Evolutionary conservation across 2,329 filamentous ascomycete genomes (phyloP).

Genomic region (Coniochaeta sp.): DNA sequence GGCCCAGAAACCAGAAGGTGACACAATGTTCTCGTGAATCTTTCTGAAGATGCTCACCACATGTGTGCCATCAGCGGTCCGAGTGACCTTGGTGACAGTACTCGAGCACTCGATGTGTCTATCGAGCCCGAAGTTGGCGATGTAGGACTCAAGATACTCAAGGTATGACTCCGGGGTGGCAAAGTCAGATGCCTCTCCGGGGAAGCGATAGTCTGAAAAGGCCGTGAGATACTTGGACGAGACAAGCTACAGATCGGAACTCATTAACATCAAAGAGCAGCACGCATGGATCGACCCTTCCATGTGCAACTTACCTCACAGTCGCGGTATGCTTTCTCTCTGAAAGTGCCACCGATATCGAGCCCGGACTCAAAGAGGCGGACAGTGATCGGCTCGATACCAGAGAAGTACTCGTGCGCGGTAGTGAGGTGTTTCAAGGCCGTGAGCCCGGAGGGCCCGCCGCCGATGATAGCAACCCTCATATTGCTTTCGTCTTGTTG

Average conservation of each 20-base stretch:
- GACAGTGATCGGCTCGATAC: slow-evolving; percentile 28
- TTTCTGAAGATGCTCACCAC: slow-evolving; percentile 12
- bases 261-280: background rate
- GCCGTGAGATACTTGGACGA: slow-evolving; percentile 41
- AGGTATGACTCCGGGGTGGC: slow-evolving; percentile 30
- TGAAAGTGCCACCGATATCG: slow-evolving; percentile 38
- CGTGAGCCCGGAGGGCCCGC: slow-evolving; percentile 32
- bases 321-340: slow-evolving; percentile 37
- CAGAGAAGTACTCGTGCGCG: slow-evolving; percentile 27
- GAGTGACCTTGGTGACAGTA: slow-evolving; percentile 19
- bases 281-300: background rate
- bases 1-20: background rate
- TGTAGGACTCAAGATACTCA: slow-evolving; percentile 33
- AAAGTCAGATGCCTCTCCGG: slow-evolving; percentile 34
- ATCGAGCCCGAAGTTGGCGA: slow-evolving; percentile 27
- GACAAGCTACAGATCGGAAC: slow-evolving; percentile 26
- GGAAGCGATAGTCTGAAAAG: slow-evolving; percentile 40
- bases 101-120: slow-evolving; percentile 25
- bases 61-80: slow-evolving; percentile 29
- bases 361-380: slow-evolving; percentile 35
- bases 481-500: slow-evolving; percentile 9
- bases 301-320: slow-evolving; percentile 25
- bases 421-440: slow-evolving; percentile 31
- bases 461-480: slow-evolving; percentile 33
- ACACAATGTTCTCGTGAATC: background rate